A percentile compares a stretch with the other conserved stretches of the same genome.
Evolutionary conservation across 768 basidiomycete genomes (phyloP).

Genomic region (Xerocomus spinulosus): DNA sequence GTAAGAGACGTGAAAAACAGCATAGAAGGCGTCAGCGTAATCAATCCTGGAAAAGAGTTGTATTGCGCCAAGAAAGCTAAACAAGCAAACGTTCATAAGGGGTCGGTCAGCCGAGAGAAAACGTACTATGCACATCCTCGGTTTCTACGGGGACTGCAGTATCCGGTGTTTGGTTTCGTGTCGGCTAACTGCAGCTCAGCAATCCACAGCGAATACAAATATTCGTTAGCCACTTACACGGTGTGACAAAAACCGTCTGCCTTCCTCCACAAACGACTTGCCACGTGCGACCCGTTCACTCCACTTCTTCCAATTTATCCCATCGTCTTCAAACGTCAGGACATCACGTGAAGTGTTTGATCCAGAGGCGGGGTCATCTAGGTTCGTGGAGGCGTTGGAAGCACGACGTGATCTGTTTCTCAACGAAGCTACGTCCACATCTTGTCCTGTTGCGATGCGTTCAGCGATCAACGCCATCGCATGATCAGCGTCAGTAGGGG

Average conservation of each 20-base stretch:
- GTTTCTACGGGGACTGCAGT: neutral
- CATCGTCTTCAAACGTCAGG: slow-evolving; percentile 8
- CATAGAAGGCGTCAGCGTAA: slow-evolving; percentile 48
- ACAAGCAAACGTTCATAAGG: too few species aligned
- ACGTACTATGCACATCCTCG: slow-evolving; percentile 35
- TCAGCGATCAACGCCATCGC: slow-evolving; percentile 66
- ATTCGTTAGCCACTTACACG: slow-evolving; percentile 30
- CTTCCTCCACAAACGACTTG: slow-evolving; percentile 40
- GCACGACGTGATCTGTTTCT: slow-evolving; percentile 16
- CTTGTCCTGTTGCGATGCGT: slow-evolving; percentile 52
- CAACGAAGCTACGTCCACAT: slow-evolving; percentile 34
- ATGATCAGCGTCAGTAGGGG: slow-evolving; percentile 65
- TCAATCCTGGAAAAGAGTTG: slow-evolving; percentile 49
- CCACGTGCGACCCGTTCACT: slow-evolving; percentile 43
- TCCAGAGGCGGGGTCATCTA: neutral
- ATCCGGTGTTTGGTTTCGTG: neutral
- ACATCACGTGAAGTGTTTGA: neutral
- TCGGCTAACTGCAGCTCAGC: slow-evolving; percentile 7
- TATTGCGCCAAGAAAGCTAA: slow-evolving; percentile 61
- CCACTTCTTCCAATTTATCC: slow-evolving; percentile 56
- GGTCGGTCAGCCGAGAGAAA: neutral
- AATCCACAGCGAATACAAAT: slow-evolving; percentile 3
- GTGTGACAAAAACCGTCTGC: slow-evolving; percentile 37
- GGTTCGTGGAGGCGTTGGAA: slow-evolving; percentile 13
- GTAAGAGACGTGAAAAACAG: slow-evolving; percentile 56